Evolutionary conservation across 306 rosid species (phyloP).

Genomic region (Senna tora): DNA sequence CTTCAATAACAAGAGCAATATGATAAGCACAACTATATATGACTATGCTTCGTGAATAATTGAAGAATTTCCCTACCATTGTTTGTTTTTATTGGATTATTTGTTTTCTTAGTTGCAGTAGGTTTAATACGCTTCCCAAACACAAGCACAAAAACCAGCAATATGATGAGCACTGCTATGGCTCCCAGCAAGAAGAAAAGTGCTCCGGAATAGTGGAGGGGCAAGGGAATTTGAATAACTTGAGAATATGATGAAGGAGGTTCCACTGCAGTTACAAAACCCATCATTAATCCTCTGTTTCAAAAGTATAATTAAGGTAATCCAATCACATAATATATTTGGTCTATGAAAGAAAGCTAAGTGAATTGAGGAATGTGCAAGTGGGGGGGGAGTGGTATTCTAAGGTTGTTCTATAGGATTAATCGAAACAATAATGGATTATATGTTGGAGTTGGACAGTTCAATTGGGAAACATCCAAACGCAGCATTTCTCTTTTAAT

Average conservation of each 20-base stretch:
- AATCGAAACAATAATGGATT: conserved; percentile 43
- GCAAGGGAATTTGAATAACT: background rate
- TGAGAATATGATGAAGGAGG: conserved; percentile 40
- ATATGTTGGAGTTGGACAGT: conserved; percentile 23
- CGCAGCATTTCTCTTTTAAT: background rate
- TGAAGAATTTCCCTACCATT: conserved; percentile 52
- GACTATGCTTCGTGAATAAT: conserved; percentile 47
- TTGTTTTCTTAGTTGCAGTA: conserved; percentile 30
- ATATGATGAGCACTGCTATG: conserved; percentile 44
- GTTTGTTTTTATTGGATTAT: conserved; percentile 37
- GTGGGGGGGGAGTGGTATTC: conserved; percentile 11
- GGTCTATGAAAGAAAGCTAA: too few species aligned
- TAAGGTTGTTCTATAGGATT: conserved; percentile 30
- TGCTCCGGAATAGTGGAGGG: conserved; percentile 20
- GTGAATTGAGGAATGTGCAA: too few species aligned
- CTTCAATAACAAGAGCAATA: conserved; percentile 24
- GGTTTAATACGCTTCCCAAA: conserved; percentile 46
- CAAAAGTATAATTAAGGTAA: too few species aligned
- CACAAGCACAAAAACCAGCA: conserved; percentile 52
- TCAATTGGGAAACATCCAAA: conserved; percentile 30
- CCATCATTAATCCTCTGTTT: background rate
- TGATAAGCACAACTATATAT: conserved; percentile 28
- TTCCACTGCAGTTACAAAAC: conserved; percentile 34
- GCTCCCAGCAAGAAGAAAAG: conserved; percentile 64
- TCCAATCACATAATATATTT: too few species aligned